Conservation (phyloP, 139 green algal genomes). For the Monoraphidium neglectum region DNA sequence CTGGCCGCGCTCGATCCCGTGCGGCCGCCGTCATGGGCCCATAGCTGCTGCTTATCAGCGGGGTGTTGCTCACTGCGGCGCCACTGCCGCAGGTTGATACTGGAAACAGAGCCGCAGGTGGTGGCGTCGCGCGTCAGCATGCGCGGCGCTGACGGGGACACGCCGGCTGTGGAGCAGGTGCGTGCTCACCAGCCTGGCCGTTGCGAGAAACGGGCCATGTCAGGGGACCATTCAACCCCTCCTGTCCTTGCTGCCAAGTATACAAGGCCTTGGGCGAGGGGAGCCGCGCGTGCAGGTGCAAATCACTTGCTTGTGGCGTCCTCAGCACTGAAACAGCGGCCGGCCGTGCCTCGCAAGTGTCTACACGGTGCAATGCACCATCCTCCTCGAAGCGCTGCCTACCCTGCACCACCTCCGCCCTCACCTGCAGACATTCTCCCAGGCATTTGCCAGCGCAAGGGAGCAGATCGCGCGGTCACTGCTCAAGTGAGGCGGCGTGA, state of each 20-base stretch:
- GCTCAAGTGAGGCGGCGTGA: constrained; percentile 56
- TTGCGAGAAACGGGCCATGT: not conserved
- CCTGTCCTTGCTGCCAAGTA: not conserved
- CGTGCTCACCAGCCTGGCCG: no score
- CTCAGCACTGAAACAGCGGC: no score
- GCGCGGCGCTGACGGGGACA: constrained; percentile 82
- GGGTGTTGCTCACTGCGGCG: no score
- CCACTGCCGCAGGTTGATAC: constrained; percentile 75
- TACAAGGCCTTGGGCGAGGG: not conserved
- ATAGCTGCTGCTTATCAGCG: no score
- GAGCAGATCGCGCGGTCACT: constrained; percentile 89
- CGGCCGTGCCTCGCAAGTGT: no score
- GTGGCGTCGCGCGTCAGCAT: constrained; percentile 95
- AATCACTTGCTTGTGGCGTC: no score
- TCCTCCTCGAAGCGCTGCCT: no score
- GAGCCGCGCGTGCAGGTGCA: not conserved
- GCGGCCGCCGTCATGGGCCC: no score
- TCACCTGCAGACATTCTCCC: constrained; percentile 80
- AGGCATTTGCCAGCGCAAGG: constrained; percentile 86
- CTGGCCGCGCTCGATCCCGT: no score
- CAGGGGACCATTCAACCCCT: not conserved
- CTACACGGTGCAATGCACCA: no score
- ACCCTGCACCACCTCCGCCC: no score
- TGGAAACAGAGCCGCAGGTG: constrained; percentile 91
- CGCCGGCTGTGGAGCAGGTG: constrained; percentile 83